Evolutionary conservation across 371 early-diverging fungal genomes (phyloP), one percentile per base, ranked within the genome.

Genomic region (Rhizopus sp.): DNA sequence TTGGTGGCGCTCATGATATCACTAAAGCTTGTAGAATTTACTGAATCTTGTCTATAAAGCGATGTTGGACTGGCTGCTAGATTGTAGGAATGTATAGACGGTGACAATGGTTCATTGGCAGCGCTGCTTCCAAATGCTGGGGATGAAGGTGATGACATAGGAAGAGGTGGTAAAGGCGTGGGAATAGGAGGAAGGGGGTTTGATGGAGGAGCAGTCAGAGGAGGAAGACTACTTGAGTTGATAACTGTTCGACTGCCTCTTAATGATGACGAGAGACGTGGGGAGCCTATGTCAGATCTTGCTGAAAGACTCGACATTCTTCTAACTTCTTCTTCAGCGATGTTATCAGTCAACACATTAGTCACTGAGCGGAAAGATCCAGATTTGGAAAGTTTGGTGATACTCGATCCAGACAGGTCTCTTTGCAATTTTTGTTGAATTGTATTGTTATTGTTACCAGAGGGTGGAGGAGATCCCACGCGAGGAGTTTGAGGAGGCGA

Each of bases 161-260:
- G 70, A 1, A 48, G 46, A 7, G 70, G 57, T 29, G 75, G 73
- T 15, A 70, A 57, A 45, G 68, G 59, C 4, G 71, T 64, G n/a
- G 80, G 80, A 17, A 76, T 65, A 6, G 80, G 80, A n/a, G 80
- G 80, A 34, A 80, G 60, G 31, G 77, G 77, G 47, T 75, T 75
- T 3, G 75, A 72, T 0, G 80, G 80, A 13, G 80, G 80, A 13
- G 80, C 76, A n/a, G 72, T 60, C 7, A 72, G 78, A 45, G 78
- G 78, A 13, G 78, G 78, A 9, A 71, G 50, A 37, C 8, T 48
- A 15, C 7, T 35, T 5, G 57, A 55, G 23, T 7, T 46, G 7
- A 41, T 49, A 7, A 50, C 17, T 1, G 45, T 50, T 42, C 55
- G 64, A 46, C 55, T 61, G 41, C 58, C 60, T 38, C 58, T 50